Evolutionary conservation across 805 yeast genomes (phyloP).

Genomic region (Candida pseudofarinosa): DNA sequence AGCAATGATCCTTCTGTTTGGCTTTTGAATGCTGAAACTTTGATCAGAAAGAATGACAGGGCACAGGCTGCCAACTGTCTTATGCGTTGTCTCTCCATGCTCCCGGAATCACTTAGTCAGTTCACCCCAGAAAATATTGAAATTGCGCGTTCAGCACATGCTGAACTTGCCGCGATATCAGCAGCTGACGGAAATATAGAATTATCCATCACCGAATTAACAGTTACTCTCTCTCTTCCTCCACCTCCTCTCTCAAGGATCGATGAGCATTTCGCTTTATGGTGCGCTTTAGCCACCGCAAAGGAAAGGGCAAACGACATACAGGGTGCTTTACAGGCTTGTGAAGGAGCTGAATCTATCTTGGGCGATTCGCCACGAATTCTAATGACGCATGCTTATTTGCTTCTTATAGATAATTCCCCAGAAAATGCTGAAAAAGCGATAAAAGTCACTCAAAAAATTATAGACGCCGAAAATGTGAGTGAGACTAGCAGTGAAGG

Average conservation of each 20-base stretch:
- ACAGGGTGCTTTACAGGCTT: constrained; percentile 45
- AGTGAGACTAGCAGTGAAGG: constrained; percentile 28
- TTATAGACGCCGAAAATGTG: constrained; percentile 31
- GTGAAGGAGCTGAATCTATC: constrained; percentile 44
- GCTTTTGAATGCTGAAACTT: constrained; percentile 46
- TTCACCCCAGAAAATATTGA: constrained; percentile 35
- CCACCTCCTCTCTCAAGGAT: constrained; percentile 42
- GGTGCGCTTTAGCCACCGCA: constrained; percentile 52
- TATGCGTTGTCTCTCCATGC: constrained; percentile 39
- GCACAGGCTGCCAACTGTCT: constrained; percentile 47
- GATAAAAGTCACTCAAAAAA: constrained; percentile 11
- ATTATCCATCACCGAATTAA: constrained; percentile 46
- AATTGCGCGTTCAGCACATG: constrained; percentile 48
- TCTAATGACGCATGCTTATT: constrained; percentile 46
- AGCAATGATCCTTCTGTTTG: constrained; percentile 45
- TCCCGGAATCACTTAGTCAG: constrained; percentile 30
- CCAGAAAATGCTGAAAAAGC: constrained; percentile 20
- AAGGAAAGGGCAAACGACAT: constrained; percentile 50
- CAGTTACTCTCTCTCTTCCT: constrained; percentile 47
- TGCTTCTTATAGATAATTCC: constrained; percentile 27
- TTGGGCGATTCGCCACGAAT: constrained; percentile 45
- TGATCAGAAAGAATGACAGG: constrained; percentile 40
- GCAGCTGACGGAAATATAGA: constrained; percentile 49
- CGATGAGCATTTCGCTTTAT: constrained; percentile 46
- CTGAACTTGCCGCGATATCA: constrained; percentile 54